Base-by-base conservation (phyloP, 805 yeast genomes). In the Teunomyces funiuensis region DNA sequence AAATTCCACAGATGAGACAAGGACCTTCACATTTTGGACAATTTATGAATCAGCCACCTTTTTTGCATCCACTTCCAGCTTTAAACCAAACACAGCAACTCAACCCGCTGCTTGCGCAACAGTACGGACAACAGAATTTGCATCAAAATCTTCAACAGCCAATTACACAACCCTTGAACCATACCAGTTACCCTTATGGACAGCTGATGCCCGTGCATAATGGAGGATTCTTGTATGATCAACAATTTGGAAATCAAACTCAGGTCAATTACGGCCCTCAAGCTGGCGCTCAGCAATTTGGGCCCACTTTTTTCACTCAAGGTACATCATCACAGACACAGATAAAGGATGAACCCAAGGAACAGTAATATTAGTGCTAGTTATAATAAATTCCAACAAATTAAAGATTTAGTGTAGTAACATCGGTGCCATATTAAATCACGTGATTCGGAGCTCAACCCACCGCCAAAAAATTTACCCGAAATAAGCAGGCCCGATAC, bases 381-480 rank as follows among this genome's bases (percentile, higher is more conserved):
- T n/a, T n/a, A n/a, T n/a, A n/a, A n/a, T n/a, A n/a, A n/a, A n/a
- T n/a, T n/a, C n/a, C n/a, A n/a, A n/a, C n/a, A 26, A 26, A 14
- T 13, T 11, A 14, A 14, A 14, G 28, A 14, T 15, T 28, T n/a
- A n/a, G 8, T 5, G 29, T 4, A 16, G 13, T 30, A 18, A 30
- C n/a, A 7, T 11, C 19, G n/a, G n/a, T n/a, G n/a, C n/a, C n/a
- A n/a, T n/a, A n/a, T n/a, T n/a, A n/a, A n/a, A n/a, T 10, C 37
- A 33, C 37, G 37, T 33, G 37, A 33, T 5, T 7, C 37, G 37
- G 37, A 33, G 15, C 20, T 25, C 37, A 33, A 33, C 16, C 27
- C 28, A 33, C 37, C 37, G 25, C 28, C 37, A 19, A 25, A 33
- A 33, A 33, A 33, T 33, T 33, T 33, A 22, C 22, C 34, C 25